Percentiles rank a stretch among this genome's conserved stretches.
phyloP scores from a whole-genome alignment of 164 flowering plant genomes.

The Nelumbo lutea region DNA sequence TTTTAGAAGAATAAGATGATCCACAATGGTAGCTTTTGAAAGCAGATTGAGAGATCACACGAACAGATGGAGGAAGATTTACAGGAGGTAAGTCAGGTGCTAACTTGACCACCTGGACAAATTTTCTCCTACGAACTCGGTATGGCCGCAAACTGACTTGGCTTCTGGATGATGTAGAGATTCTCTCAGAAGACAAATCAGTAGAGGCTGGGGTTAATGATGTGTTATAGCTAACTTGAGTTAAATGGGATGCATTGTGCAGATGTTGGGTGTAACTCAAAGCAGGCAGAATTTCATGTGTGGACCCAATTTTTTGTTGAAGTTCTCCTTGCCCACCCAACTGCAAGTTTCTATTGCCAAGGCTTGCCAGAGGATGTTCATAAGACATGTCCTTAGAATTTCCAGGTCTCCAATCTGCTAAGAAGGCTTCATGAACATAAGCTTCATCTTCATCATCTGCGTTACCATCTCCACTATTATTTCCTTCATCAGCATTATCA shows the following conservation, averaged over 20 bases:
- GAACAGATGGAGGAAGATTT: conserved; percentile 70
- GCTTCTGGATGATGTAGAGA: conserved; percentile 24
- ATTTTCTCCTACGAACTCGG: conserved; percentile 44
- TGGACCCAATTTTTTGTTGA: conserved; percentile 14
- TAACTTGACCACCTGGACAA: conserved; percentile 55
- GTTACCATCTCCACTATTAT: conserved; percentile 42
- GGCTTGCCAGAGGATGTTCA: conserved; percentile 18
- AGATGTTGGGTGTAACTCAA: conserved; percentile 13
- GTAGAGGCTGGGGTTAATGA: conserved; percentile 19
- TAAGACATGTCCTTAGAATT: conserved; percentile 16
- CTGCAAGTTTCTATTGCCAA: conserved; percentile 15
- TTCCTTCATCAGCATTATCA: conserved; percentile 37
- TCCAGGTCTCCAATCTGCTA: conserved; percentile 75
- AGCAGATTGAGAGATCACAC: conserved; percentile 56
- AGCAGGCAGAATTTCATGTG: conserved; percentile 23
- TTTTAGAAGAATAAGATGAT: background rate
- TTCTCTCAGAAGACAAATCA: conserved; percentile 20
- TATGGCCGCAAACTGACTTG: conserved; percentile 38
- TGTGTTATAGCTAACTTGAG: conserved; percentile 17
- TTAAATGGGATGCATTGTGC: conserved; percentile 19
- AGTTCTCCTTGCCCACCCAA: conserved; percentile 14
- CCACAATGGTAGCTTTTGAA: conserved; percentile 22
- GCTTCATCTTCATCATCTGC: conserved; percentile 59
- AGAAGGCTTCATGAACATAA: conserved; percentile 82
- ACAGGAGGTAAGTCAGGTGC: conserved; percentile 85